Evolutionary conservation across 495 filamentous ascomycete genomes (phyloP).

Genomic region (Penicillium manginii): DNA sequence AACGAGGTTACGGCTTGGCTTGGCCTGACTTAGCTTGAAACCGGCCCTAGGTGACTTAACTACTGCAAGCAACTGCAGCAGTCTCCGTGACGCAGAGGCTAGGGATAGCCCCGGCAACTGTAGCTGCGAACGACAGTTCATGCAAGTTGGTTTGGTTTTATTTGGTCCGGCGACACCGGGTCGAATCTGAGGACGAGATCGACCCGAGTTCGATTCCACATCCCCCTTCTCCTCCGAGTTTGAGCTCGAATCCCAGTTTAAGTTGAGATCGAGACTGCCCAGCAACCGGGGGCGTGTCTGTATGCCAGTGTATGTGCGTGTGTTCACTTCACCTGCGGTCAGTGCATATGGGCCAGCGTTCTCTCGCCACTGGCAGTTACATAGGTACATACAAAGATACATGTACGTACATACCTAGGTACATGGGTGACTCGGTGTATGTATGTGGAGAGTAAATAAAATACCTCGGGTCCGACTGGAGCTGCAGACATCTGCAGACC

Average conservation of each 20-base stretch:
- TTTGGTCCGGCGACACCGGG: conserved; percentile 6
- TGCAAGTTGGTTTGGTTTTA: conserved; percentile 9
- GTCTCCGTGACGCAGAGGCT: not conserved
- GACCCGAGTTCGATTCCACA: no score
- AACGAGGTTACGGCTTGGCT: not conserved
- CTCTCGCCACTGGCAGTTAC: no score
- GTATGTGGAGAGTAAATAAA: no score
- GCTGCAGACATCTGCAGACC: conserved; percentile 13
- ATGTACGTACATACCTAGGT: no score
- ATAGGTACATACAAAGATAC: no score
- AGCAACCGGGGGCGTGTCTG: not conserved
- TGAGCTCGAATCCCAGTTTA: no score
- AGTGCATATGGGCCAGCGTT: not conserved
- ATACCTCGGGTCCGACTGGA: not conserved
- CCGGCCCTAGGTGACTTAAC: not conserved
- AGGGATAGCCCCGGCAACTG: not conserved
- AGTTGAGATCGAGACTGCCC: not conserved
- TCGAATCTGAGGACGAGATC: not conserved
- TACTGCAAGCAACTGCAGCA: not conserved
- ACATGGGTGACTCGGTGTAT: no score
- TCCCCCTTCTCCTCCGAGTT: no score
- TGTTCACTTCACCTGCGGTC: not conserved
- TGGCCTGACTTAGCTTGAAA: not conserved
- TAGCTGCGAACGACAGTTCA: conserved; percentile 31
- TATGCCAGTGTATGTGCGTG: no score